Conservation (phyloP, 305 asterid species). For the Fraxinus paxiana region DNA sequence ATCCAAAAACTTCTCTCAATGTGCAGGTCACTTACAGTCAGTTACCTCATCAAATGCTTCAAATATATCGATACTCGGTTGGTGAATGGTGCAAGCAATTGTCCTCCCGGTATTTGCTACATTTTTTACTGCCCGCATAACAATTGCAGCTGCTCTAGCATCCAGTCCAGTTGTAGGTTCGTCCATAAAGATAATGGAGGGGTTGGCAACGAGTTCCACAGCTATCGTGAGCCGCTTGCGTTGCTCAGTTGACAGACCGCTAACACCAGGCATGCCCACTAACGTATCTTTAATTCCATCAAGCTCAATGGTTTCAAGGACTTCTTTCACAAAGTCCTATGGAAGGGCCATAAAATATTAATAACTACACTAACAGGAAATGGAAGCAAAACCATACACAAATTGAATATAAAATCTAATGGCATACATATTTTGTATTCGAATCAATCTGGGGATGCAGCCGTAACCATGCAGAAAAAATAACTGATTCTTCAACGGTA, state of each 20-base stretch:
- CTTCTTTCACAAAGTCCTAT: conserved; percentile 71
- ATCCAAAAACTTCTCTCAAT: neutral
- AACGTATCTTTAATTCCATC: conserved; percentile 52
- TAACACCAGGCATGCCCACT: conserved; percentile 70
- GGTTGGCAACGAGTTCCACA: conserved; percentile 74
- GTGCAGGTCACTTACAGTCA: neutral
- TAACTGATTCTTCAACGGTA: conserved; percentile 69
- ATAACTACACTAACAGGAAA: neutral
- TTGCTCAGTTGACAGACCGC: conserved; percentile 77
- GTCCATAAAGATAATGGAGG: conserved; percentile 73
- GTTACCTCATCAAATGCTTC: conserved; percentile 79
- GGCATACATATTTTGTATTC: conserved; percentile 52
- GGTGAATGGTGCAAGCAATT: conserved; percentile 79
- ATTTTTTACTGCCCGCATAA: conserved; percentile 75
- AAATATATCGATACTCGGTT: conserved; percentile 75
- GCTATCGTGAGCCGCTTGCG: conserved; percentile 78
- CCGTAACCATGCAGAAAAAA: conserved; percentile 79
- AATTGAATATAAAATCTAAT: neutral
- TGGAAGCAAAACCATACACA: neutral
- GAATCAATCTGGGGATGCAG: conserved; percentile 58
- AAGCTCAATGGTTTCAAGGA: conserved; percentile 74
- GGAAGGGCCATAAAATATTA: neutral
- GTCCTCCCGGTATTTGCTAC: conserved; percentile 81
- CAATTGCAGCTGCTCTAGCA: conserved; percentile 84
- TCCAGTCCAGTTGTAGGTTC: conserved; percentile 82